phyloP scores from a whole-genome alignment of 306 rosid genomes.

The Hippophae gyantsensis region DNA sequence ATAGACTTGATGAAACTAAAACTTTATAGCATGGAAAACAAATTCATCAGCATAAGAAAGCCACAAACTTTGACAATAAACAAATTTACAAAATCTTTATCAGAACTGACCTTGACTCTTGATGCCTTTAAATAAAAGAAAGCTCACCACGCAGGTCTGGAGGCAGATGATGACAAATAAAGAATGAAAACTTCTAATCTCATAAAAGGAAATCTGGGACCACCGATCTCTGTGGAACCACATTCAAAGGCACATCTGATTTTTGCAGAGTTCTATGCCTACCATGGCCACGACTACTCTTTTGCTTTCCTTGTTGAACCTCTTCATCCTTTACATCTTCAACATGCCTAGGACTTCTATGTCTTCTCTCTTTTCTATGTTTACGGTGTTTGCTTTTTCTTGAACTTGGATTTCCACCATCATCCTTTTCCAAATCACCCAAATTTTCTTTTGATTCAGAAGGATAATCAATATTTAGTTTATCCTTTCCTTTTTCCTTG shows the following conservation, averaged over 20 bases:
- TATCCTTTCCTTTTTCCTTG: conserved; percentile 64
- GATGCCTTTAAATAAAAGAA: conserved; percentile 19
- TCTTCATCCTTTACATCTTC: conserved; percentile 43
- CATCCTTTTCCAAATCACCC: conserved; percentile 40
- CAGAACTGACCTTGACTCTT: conserved; percentile 22
- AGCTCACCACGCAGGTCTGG: conserved; percentile 19
- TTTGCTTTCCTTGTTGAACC: conserved; percentile 47
- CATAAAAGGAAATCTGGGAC: conserved; percentile 91
- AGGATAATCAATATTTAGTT: conserved; percentile 25
- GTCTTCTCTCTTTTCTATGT: conserved; percentile 49
- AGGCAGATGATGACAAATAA: conserved; percentile 16
- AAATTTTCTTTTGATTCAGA: conserved; percentile 46
- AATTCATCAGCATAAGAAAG: conserved; percentile 11
- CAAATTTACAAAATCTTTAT: conserved; percentile 31
- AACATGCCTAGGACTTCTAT: conserved; percentile 37
- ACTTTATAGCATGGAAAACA: conserved; percentile 23
- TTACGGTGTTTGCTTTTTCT: conserved; percentile 46
- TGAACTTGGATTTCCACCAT: conserved; percentile 32
- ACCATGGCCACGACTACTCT: conserved; percentile 47
- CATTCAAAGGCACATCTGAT: conserved; percentile 47
- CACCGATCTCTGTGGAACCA: conserved; percentile 52
- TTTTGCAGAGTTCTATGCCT: conserved; percentile 58
- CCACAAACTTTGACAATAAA: conserved; percentile 4
- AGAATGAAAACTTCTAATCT: conserved; percentile 22
- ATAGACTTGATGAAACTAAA: neutral